Evolutionary conservation across 1,139 yeast species (phyloP), one percentile per base, ranked within the genome.

Genomic region (Magnusiomyces ingens): DNA sequence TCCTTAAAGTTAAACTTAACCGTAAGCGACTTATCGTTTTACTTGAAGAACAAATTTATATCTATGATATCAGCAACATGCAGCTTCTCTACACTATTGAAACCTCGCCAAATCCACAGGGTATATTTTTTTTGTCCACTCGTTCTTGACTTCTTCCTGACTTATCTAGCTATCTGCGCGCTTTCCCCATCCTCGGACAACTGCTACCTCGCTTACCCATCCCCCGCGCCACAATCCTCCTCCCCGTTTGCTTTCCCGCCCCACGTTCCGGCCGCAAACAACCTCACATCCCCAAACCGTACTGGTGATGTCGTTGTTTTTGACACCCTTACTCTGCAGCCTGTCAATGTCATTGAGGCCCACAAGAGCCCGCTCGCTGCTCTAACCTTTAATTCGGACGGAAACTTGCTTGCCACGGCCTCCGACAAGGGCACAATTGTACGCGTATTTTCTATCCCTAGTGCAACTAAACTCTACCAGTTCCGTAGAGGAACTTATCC

Each of bases 401-500:
- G 99, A 0, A 75, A 84, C 0, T 68, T 89, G 50, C 73, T 93
- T 50, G 97, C 98, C 1, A 90, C 98, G 0, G 96, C 98, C 0
- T 87, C 96, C 17, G 96, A 89, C 60, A 90, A 90, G 66, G 99
- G 99, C 3, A 93, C 99, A 0, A 89, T 93, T 48, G 82, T 93
- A 1, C 75, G 99, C 55, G 88, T 93, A 1, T 93, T 93, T 64
- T 77, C 84, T n/a, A 89, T 89, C 0, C 85, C 84, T 29, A 79
- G 87, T 0, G 98, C 97, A 0, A 77, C 81, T 19, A 88, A 91
- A 64, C 71, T 91, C 51, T 89, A 81, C 65, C 98, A 93, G 68
- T 93, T 93, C 69, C 77, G 99, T 61, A 77, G 98, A 65, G 99
- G 99, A 1, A 87, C 97, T 1, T 91, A 91, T 66, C 95, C 96